Conservation (phyloP, 306 rosid genomes). For the Aeschynomene evenia region DNA sequence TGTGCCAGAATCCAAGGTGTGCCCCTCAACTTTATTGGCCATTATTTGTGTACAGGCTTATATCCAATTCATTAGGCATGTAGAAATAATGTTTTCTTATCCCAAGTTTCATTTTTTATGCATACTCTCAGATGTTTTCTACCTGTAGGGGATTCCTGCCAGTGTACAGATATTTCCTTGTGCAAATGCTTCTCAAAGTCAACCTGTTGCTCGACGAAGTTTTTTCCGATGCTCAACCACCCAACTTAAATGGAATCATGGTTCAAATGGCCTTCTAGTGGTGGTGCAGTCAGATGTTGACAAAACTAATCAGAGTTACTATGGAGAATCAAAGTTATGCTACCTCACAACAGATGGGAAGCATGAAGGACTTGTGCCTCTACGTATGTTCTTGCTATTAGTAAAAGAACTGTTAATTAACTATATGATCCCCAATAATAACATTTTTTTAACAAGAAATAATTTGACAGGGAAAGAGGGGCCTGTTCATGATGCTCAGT, state of each 20-base stretch:
- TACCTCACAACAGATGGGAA: constrained; percentile 83
- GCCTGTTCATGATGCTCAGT: constrained; percentile 93
- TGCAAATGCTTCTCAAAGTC: constrained; percentile 59
- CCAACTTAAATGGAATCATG: constrained; percentile 79
- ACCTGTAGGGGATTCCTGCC: constrained; percentile 81
- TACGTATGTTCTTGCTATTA: constrained; percentile 56
- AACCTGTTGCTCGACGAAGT: constrained; percentile 74
- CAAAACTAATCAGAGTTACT: constrained; percentile 96
- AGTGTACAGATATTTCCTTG: constrained; percentile 76
- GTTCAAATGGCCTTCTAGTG: constrained; percentile 85
- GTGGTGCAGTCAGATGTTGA: constrained; percentile 91
- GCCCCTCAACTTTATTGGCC: neutral
- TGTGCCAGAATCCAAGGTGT: constrained; percentile 91
- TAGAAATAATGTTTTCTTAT: neutral
- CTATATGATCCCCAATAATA: constrained; percentile 19
- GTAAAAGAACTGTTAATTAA: constrained; percentile 14
- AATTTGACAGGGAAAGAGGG: constrained; percentile 91
- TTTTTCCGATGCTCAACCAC: constrained; percentile 85
- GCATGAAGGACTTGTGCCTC: constrained; percentile 89
- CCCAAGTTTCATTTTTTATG: constrained; percentile 15
- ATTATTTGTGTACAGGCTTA: neutral
- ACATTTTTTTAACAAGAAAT: neutral
- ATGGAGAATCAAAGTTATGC: constrained; percentile 87
- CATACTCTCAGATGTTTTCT: constrained; percentile 12
- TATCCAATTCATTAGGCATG: constrained; percentile 9